phyloP scores from a whole-genome alignment of 2,329 filamentous ascomycete genomes.

The Arthrobotrys conoides region DNA sequence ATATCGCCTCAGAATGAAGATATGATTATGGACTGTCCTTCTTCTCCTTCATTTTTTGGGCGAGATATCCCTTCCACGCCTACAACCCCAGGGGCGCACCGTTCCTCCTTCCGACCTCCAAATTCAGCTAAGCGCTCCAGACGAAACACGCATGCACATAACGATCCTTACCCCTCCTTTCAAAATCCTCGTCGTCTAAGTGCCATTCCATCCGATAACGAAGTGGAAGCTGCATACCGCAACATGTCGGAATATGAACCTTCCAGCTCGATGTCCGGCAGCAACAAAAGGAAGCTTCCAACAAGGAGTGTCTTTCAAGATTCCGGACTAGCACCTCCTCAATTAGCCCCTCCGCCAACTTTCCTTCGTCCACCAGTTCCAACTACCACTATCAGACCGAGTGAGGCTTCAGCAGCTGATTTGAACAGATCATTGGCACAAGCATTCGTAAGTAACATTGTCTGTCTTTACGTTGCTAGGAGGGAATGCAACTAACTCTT shows the following conservation, averaged over 20 bases:
- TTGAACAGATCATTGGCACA: constrained; percentile 56
- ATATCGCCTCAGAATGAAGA: constrained; percentile 50
- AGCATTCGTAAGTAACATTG: constrained; percentile 46
- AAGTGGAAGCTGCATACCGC: constrained; percentile 53
- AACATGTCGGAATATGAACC: constrained; percentile 58
- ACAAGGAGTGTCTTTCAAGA: constrained; percentile 50
- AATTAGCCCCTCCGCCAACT: constrained; percentile 41
- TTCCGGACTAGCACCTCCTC: constrained; percentile 43
- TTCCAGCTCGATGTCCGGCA: constrained; percentile 41
- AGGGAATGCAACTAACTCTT: background rate
- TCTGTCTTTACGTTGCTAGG: background rate
- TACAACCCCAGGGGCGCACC: constrained; percentile 47
- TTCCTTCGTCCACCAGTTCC: constrained; percentile 38
- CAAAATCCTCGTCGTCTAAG: constrained; percentile 53
- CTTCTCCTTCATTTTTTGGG: constrained; percentile 49
- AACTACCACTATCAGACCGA: constrained; percentile 21
- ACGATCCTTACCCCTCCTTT: constrained; percentile 49
- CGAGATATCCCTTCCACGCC: constrained; percentile 54
- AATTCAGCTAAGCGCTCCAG: constrained; percentile 56
- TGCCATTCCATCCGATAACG: constrained; percentile 52
- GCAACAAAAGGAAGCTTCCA: constrained; percentile 46
- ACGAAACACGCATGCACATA: constrained; percentile 49
- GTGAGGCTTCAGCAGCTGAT: constrained; percentile 43
- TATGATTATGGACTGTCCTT: constrained; percentile 57
- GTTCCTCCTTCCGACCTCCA: constrained; percentile 55